Conservation (phyloP, 148 eudicot genomes). For the Silene latifolia region DNA sequence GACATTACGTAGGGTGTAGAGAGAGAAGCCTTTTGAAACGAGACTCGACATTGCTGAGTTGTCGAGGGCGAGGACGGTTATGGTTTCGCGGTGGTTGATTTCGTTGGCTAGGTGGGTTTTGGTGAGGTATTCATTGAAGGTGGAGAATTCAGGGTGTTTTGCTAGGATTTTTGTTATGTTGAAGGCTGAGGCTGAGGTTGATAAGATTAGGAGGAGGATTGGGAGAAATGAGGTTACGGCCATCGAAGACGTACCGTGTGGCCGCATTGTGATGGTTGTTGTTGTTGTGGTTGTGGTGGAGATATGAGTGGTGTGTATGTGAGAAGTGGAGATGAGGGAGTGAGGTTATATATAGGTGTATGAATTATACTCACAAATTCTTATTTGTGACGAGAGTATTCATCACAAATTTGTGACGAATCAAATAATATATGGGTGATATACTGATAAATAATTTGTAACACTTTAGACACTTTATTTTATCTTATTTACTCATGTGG, state of each 20-base stretch:
- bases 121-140: slow-evolving; percentile 75
- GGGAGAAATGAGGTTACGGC: neutral
- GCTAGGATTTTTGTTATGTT: slow-evolving; percentile 67
- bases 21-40: slow-evolving; percentile 41
- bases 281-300: neutral
- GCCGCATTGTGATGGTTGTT: slow-evolving; percentile 20
- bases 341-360: slow-evolving; percentile 17
- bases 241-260: too few species aligned
- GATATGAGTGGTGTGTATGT: neutral
- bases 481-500: too few species aligned
- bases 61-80: slow-evolving; percentile 75
- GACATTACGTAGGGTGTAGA: slow-evolving; percentile 48
- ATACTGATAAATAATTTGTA: too few species aligned
- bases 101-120: slow-evolving; percentile 72
- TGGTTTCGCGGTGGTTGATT: slow-evolving; percentile 66
- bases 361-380: too few species aligned
- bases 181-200: slow-evolving; percentile 31
- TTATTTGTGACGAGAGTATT: too few species aligned
- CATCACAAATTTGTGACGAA: too few species aligned
- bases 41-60: slow-evolving; percentile 66
- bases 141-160: slow-evolving; percentile 50
- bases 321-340: slow-evolving; percentile 8
- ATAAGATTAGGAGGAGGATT: neutral
- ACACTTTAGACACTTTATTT: too few species aligned
- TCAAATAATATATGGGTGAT: too few species aligned